Conservation (phyloP, 345 rosid genomes). For the Ceriops zippeliana region DNA sequence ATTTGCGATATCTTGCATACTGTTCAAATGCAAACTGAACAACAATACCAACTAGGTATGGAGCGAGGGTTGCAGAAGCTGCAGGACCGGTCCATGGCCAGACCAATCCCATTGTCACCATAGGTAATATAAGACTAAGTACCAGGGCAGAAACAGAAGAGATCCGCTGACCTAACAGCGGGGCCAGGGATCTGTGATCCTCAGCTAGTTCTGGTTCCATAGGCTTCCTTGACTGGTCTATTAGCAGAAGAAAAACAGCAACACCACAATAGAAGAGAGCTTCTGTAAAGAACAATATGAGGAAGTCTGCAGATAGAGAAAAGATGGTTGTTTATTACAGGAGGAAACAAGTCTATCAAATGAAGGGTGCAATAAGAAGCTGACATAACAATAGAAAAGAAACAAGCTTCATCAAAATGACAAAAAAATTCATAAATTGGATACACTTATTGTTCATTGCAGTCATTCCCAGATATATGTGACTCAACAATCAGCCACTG, state of each 20-base stretch:
- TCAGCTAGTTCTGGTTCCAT: constrained; percentile 20
- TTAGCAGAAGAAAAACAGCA: constrained; percentile 63
- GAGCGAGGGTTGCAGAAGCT: constrained; percentile 97
- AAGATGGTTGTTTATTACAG: constrained; percentile 11
- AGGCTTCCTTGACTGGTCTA: constrained; percentile 60
- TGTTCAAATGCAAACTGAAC: constrained; percentile 95
- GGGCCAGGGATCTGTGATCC: constrained; percentile 22
- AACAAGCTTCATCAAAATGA: neutral
- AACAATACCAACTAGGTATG: constrained; percentile 85
- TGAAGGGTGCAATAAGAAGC: neutral
- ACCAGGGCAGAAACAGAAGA: constrained; percentile 82
- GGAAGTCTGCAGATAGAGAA: constrained; percentile 66
- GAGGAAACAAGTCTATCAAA: constrained; percentile 4
- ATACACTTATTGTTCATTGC: neutral
- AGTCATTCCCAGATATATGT: neutral
- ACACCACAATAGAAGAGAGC: constrained; percentile 95
- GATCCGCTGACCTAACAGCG: constrained; percentile 66
- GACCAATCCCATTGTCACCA: constrained; percentile 98
- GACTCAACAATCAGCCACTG: no score
- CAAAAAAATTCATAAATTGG: neutral
- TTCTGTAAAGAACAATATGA: constrained; percentile 93
- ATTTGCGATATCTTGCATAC: constrained; percentile 61
- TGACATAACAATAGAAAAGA: neutral
- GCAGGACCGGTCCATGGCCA: constrained; percentile 99
- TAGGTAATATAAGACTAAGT: constrained; percentile 87